phyloP scores from a whole-genome alignment of 2,329 filamentous ascomycete species.

The Aureobasidium zeae region DNA sequence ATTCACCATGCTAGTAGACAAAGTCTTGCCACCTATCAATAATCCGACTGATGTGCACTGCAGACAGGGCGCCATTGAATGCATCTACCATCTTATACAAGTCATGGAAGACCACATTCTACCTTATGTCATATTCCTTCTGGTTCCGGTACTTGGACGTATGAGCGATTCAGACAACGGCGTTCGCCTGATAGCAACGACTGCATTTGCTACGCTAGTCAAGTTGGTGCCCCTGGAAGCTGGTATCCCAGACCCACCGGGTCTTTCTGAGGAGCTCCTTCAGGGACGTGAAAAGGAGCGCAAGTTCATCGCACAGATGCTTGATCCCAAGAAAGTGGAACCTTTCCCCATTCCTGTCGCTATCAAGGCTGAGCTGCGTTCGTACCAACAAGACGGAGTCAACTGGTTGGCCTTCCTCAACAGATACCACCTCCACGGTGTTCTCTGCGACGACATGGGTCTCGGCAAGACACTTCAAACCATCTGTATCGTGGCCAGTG shows the following conservation, averaged over 20 bases:
- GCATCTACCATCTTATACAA: conserved; percentile 91
- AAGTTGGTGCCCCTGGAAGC: conserved; percentile 95
- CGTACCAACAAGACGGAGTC: conserved; percentile 96
- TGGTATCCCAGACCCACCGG: conserved; percentile 91
- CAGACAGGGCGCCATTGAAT: conserved; percentile 89
- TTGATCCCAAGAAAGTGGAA: conserved; percentile 95
- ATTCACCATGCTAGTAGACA: conserved; percentile 91
- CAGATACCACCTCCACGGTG: conserved; percentile 93
- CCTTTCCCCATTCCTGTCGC: conserved; percentile 86
- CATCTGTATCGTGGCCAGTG: conserved; percentile 93
- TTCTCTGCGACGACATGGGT: conserved; percentile 98
- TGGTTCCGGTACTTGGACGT: conserved; percentile 88
- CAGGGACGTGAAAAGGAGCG: conserved; percentile 87
- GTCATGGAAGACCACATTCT: conserved; percentile 96
- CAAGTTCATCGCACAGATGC: conserved; percentile 91
- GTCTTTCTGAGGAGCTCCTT: conserved; percentile 77
- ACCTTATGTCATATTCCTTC: conserved; percentile 97
- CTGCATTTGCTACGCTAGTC: conserved; percentile 91
- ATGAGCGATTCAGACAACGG: conserved; percentile 99
- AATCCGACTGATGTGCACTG: conserved; percentile 81
- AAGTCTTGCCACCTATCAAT: conserved; percentile 82
- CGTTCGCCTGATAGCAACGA: conserved; percentile 86
- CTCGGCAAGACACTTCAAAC: conserved; percentile 96
- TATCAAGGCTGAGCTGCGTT: conserved; percentile 92
- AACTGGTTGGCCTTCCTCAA: conserved; percentile 99